A percentile compares a stretch with the other conserved stretches of the same genome.
phyloP scores from a whole-genome alignment of 352 stramenopile genomes.

The Globisporangium spinosum region DNA sequence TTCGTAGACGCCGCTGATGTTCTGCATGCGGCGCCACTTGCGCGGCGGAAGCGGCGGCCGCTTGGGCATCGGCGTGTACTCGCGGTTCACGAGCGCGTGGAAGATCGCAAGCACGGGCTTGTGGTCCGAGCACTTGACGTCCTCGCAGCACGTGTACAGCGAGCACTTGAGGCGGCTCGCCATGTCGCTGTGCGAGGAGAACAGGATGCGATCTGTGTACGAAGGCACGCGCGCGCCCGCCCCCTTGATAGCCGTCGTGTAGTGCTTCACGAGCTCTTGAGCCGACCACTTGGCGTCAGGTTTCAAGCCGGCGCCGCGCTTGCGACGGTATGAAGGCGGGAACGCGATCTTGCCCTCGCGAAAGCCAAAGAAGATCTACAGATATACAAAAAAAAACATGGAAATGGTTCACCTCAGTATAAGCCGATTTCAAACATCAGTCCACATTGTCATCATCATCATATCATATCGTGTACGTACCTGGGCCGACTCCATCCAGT shows the following conservation, averaged over 20 bases:
- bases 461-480: background rate
- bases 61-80: slow-evolving; percentile 46
- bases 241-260: slow-evolving; percentile 53
- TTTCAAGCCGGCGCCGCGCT: slow-evolving; percentile 29
- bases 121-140: slow-evolving; percentile 77
- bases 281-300: slow-evolving; percentile 15
- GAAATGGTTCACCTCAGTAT: background rate
- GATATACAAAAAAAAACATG: slow-evolving; percentile 26
- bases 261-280: slow-evolving; percentile 41
- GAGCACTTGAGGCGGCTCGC: slow-evolving; percentile 54
- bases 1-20: slow-evolving; percentile 55
- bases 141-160: slow-evolving; percentile 71
- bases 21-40: slow-evolving; percentile 32
- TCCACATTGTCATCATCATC: background rate
- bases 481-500: slow-evolving; percentile 36
- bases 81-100: slow-evolving; percentile 58
- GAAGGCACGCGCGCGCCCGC: slow-evolving; percentile 73
- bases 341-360: slow-evolving; percentile 73
- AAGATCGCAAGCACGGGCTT: slow-evolving; percentile 79
- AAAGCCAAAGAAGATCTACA: slow-evolving; percentile 79
- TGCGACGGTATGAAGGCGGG: slow-evolving; percentile 69
- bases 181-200: slow-evolving; percentile 73
- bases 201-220: slow-evolving; percentile 89
- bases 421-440: background rate
- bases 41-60: slow-evolving; percentile 40